Conservation (phyloP, 108 stramenopile species). For the Skeletonema menzelii region DNA sequence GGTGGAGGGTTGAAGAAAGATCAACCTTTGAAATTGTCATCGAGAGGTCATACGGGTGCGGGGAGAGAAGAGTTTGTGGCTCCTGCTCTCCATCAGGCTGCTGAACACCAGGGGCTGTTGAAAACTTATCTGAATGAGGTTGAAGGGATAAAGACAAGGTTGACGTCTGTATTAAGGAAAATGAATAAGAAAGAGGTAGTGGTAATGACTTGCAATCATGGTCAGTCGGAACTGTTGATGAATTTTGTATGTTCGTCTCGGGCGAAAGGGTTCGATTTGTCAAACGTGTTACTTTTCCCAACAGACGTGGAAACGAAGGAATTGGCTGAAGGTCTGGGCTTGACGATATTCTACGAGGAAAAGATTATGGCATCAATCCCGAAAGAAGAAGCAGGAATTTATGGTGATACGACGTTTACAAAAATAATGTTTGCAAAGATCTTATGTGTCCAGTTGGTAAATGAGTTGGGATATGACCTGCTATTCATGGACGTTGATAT, state of each 20-base stretch:
- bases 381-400: slow-evolving; percentile 48
- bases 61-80: slow-evolving; percentile 32
- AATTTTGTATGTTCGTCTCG: slow-evolving; percentile 49
- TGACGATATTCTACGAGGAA: slow-evolving; percentile 50
- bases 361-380: slow-evolving; percentile 52
- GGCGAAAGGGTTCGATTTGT: slow-evolving; percentile 38
- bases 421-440: slow-evolving; percentile 89
- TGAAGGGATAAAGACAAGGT: slow-evolving; percentile 10
- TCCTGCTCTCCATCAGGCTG: slow-evolving; percentile 6
- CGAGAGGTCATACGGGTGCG: slow-evolving; percentile 29
- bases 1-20: not conserved
- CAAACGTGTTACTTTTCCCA: slow-evolving; percentile 48
- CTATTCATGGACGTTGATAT: slow-evolving; percentile 9
- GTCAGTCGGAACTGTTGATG: slow-evolving; percentile 46
- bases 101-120: slow-evolving; percentile 17
- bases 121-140: slow-evolving; percentile 28
- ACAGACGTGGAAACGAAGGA: slow-evolving; percentile 49
- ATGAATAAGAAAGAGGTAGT: slow-evolving; percentile 23
- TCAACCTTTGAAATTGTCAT: slow-evolving; percentile 19
- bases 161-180: slow-evolving; percentile 19
- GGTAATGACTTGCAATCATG: slow-evolving; percentile 41
- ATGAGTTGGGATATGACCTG: not conserved
- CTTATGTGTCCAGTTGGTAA: slow-evolving; percentile 27
- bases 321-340: slow-evolving; percentile 45
- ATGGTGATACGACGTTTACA: slow-evolving; percentile 71